Conservation (phyloP, 306 rosid species). For the Glycyrrhiza uralensis region DNA sequence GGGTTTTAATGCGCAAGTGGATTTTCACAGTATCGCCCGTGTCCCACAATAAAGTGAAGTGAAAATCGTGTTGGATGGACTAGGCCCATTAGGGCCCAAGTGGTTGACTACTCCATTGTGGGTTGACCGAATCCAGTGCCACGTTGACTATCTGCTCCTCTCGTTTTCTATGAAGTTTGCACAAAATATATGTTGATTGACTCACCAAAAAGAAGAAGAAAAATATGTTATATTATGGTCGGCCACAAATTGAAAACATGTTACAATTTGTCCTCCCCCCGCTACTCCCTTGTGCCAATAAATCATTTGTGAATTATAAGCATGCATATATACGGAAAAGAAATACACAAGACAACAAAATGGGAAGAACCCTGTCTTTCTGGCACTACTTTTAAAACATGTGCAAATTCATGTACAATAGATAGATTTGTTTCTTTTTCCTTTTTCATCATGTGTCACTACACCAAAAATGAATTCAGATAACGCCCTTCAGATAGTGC, state of each 20-base stretch:
- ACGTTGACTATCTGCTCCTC: constrained; percentile 11
- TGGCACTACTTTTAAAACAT: background rate
- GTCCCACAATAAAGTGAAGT: background rate
- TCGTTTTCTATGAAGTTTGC: background rate
- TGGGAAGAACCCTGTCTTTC: background rate
- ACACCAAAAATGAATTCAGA: too few relatives aligned
- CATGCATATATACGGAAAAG: background rate
- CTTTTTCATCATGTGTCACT: too few relatives aligned
- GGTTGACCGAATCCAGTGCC: constrained; percentile 17
- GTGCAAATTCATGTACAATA: background rate
- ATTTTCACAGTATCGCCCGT: constrained; percentile 8
- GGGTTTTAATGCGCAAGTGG: constrained; percentile 31
- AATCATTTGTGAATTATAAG: background rate
- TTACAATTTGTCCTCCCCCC: background rate
- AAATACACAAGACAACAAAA: background rate
- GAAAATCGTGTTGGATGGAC: background rate
- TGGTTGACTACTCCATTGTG: constrained; percentile 41
- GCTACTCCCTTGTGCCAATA: background rate
- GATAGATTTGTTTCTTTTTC: too few relatives aligned
- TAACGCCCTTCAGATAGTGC: too few relatives aligned
- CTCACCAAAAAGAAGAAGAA: background rate
- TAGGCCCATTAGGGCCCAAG: constrained; percentile 24
- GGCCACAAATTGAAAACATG: background rate
- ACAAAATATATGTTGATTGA: background rate
- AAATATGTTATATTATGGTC: constrained; percentile 13